A percentile compares a stretch with the other conserved stretches of the same genome.
Conservation (phyloP, 768 basidiomycete species). For the Leccinum imitatum region DNA sequence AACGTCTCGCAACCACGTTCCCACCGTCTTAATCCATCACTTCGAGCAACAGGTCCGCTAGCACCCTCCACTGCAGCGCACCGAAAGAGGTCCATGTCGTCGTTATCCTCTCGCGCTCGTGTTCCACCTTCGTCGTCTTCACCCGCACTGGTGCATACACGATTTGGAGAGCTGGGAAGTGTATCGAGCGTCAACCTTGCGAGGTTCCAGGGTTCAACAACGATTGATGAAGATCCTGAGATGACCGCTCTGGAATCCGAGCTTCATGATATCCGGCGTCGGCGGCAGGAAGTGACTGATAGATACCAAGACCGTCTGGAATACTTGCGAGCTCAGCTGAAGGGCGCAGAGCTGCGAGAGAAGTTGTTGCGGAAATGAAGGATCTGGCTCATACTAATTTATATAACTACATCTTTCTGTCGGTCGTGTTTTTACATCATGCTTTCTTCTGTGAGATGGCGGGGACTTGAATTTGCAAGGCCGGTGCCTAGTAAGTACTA, state of each 20-base stretch:
- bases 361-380: conserved; percentile 64
- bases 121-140: conserved; percentile 36
- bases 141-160: conserved; percentile 30
- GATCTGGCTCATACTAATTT: conserved; percentile 1
- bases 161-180: conserved; percentile 37
- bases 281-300: conserved; percentile 66
- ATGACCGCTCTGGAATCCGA: conserved; percentile 48
- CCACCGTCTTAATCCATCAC: conserved; percentile 39
- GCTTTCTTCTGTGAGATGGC: conserved; percentile 15
- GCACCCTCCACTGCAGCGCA: conserved; percentile 33
- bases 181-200: conserved; percentile 51
- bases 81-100: conserved; percentile 63
- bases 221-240: conserved; percentile 38
- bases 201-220: conserved; percentile 35
- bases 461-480: no score
- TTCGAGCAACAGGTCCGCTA: conserved; percentile 35
- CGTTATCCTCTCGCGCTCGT: conserved; percentile 50
- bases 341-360: conserved; percentile 82
- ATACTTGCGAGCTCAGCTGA: conserved; percentile 78
- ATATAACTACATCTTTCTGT: conserved; percentile 5
- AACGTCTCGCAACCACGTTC: conserved; percentile 47
- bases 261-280: conserved; percentile 65
- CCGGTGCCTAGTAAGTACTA: no score
- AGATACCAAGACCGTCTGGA: conserved; percentile 78
- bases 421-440: conserved; percentile 14